Percentiles rank a stretch among this genome's conserved stretches.
Conservation (phyloP, 495 filamentous ascomycete genomes). For the Delitschia confertaspora region DNA sequence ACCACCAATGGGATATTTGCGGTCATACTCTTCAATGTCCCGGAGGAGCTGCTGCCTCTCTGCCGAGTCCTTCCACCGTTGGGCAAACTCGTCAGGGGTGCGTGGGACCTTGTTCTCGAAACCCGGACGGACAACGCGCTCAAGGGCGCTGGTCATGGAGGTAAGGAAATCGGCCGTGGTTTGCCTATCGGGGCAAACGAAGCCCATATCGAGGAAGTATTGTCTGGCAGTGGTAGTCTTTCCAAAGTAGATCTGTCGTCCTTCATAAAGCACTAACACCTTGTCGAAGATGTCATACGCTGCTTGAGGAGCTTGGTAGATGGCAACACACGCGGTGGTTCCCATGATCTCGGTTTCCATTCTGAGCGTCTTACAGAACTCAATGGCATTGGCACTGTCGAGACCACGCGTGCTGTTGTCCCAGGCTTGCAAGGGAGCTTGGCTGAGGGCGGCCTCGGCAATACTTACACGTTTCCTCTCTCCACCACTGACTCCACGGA, state of each 20-base stretch:
- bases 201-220: slow-evolving; percentile 49
- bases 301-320: slow-evolving; percentile 36
- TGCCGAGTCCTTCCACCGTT: slow-evolving; percentile 64
- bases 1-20: slow-evolving; percentile 53
- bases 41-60: slow-evolving; percentile 54
- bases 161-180: slow-evolving; percentile 67
- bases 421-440: slow-evolving; percentile 37
- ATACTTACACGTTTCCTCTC: slow-evolving; percentile 40
- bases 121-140: slow-evolving; percentile 52
- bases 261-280: slow-evolving; percentile 37
- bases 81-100: slow-evolving; percentile 61
- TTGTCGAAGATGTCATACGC: slow-evolving; percentile 38
- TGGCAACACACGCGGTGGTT: slow-evolving; percentile 34
- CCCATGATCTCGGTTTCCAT: slow-evolving; percentile 34
- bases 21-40: slow-evolving; percentile 65
- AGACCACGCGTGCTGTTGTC: slow-evolving; percentile 39
- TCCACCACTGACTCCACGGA: slow-evolving; percentile 36
- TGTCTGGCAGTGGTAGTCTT: slow-evolving; percentile 24
- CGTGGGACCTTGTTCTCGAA: slow-evolving; percentile 58
- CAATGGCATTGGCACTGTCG: slow-evolving; percentile 39
- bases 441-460: slow-evolving; percentile 34
- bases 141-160: slow-evolving; percentile 57
- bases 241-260: slow-evolving; percentile 38
- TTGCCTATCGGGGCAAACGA: slow-evolving; percentile 49
- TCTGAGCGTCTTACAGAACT: slow-evolving; percentile 38